A percentile compares a stretch with the other conserved stretches of the same genome.
phyloP scores from a whole-genome alignment of 1,139 yeast genomes.

The Zygoascus meyerae region DNA sequence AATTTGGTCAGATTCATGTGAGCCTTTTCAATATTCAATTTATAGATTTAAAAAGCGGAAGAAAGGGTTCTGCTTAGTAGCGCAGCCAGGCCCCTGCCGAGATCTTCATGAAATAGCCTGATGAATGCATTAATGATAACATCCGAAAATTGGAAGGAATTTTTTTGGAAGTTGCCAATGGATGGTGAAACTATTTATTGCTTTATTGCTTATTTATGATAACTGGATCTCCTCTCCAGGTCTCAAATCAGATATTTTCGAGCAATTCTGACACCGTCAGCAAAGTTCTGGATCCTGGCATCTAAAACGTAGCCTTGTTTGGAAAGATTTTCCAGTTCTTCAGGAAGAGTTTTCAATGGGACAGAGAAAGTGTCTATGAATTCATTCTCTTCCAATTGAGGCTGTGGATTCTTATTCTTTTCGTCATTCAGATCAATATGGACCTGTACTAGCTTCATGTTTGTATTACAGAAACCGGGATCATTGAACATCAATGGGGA shows the following conservation, averaged over 20 bases:
- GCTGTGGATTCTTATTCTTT: constrained; percentile 60
- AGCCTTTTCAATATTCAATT: too few species aligned
- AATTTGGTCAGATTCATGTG: too few species aligned
- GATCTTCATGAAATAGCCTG: too few species aligned
- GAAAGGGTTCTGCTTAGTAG: too few species aligned
- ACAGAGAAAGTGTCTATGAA: constrained; percentile 75
- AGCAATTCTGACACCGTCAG: constrained; percentile 63
- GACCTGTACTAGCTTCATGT: constrained; percentile 71
- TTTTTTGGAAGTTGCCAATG: too few species aligned
- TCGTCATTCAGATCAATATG: constrained; percentile 64
- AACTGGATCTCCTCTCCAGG: background rate
- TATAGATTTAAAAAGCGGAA: too few species aligned
- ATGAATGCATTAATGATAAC: too few species aligned
- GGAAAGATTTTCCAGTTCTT: constrained; percentile 46
- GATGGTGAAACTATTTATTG: too few species aligned
- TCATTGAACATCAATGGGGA: constrained; percentile 69
- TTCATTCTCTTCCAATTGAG: constrained; percentile 81
- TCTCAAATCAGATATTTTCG: constrained; percentile 6
- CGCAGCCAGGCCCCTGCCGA: too few species aligned
- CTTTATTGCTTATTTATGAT: too few species aligned
- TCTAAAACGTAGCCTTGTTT: constrained; percentile 70
- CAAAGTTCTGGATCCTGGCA: constrained; percentile 80
- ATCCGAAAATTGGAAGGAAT: too few species aligned
- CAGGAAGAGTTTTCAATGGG: constrained; percentile 55
- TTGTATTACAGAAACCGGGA: constrained; percentile 89